Evolutionary conservation across 345 rosid genomes (phyloP).

Genomic region (Acer yangbiense): DNA sequence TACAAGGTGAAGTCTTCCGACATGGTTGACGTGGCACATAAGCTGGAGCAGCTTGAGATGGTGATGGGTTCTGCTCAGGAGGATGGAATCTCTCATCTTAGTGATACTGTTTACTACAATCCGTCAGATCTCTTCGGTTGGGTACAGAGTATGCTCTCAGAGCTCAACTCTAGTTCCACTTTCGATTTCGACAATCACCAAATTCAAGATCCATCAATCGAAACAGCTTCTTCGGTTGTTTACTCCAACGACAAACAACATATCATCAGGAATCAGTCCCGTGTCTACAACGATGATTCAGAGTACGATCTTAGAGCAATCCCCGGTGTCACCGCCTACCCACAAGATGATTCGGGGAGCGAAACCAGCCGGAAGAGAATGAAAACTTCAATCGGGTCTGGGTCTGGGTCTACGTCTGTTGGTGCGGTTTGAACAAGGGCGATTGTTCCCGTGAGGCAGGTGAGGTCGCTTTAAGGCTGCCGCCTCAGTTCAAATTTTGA

Average conservation of each 20-base stretch:
- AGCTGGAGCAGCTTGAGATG: constrained; percentile 86
- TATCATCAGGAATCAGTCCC: constrained; percentile 12
- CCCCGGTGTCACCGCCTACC: constrained; percentile 72
- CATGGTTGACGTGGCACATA: constrained; percentile 89
- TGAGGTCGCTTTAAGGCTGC: too few relatives aligned
- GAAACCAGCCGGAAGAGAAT: constrained; percentile 41
- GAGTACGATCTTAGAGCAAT: constrained; percentile 82
- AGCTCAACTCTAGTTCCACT: constrained; percentile 40
- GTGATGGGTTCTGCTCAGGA: constrained; percentile 64
- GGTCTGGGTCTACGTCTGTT: constrained; percentile 15
- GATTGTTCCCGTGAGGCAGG: too few relatives aligned
- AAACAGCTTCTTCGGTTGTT: constrained; percentile 25
- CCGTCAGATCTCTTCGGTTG: constrained; percentile 78
- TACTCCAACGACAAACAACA: not conserved
- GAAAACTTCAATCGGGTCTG: constrained; percentile 32
- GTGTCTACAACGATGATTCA: constrained; percentile 41
- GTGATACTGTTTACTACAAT: constrained; percentile 71
- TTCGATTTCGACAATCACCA: constrained; percentile 22
- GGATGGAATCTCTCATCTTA: constrained; percentile 62
- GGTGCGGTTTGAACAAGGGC: too few relatives aligned
- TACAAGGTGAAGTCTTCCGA: constrained; percentile 79
- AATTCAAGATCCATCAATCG: constrained; percentile 24
- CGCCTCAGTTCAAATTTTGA: too few relatives aligned
- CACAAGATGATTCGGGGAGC: constrained; percentile 23
- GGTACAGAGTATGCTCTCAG: constrained; percentile 49